Conservation (phyloP, 164 flowering plant genomes). For the Houttuynia cordata region DNA sequence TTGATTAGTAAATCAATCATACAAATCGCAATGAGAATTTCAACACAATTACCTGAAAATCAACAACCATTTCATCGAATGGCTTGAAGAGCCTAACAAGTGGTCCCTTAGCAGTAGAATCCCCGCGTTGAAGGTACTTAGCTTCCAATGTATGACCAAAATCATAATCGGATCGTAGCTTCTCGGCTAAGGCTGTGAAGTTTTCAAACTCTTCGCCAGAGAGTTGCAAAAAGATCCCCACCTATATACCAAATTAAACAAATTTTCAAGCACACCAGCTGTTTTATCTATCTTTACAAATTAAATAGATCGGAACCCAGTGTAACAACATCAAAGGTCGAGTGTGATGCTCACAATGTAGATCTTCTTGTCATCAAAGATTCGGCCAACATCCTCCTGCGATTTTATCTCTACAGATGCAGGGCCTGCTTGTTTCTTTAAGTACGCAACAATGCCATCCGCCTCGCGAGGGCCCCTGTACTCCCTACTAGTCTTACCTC, state of each 20-base stretch:
- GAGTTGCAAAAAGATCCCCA: conserved; percentile 71
- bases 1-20: too few species aligned
- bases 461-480: conserved; percentile 92
- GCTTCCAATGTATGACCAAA: conserved; percentile 79
- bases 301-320: too few species aligned
- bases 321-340: neutral
- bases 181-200: conserved; percentile 51
- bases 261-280: neutral
- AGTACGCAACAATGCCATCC: conserved; percentile 63
- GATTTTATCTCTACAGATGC: conserved; percentile 71
- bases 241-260: conserved; percentile 22
- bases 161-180: conserved; percentile 70
- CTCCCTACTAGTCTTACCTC: conserved; percentile 59
- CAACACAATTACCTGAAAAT: conserved; percentile 33
- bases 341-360: neutral
- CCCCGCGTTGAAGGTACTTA: conserved; percentile 73
- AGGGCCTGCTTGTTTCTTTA: conserved; percentile 82
- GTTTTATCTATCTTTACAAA: too few species aligned
- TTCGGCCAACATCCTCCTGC: conserved; percentile 28
- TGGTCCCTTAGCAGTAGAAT: conserved; percentile 52
- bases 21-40: too few species aligned
- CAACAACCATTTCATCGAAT: conserved; percentile 82
- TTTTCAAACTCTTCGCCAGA: conserved; percentile 76
- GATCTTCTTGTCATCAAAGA: neutral
- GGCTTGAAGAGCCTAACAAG: conserved; percentile 74